Conservation (phyloP, 768 basidiomycete genomes). For the Saitozyma sp. region DNA sequence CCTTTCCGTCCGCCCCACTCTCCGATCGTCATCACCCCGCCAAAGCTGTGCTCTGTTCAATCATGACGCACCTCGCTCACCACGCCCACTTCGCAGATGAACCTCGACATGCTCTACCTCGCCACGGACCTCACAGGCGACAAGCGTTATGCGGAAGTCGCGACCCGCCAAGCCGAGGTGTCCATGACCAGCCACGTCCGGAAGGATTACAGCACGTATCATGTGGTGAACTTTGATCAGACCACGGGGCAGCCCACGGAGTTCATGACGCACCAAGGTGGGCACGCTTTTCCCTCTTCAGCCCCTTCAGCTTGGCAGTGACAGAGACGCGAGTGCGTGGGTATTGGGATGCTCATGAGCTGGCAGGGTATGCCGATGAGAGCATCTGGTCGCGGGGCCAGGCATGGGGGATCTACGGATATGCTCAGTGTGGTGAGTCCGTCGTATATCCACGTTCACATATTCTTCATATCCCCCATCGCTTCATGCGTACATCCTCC, state of each 20-base stretch:
- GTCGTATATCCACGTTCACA: too few relatives aligned
- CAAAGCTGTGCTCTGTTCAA: too few relatives aligned
- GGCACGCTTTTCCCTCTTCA: not conserved
- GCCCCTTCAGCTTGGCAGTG: too few relatives aligned
- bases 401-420: slow-evolving; percentile 47
- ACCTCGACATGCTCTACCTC: slow-evolving; percentile 42
- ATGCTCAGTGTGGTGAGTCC: slow-evolving; percentile 39
- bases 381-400: slow-evolving; percentile 42
- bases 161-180: slow-evolving; percentile 37
- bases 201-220: slow-evolving; percentile 36
- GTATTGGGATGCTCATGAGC: slow-evolving; percentile 1
- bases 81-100: slow-evolving; percentile 27
- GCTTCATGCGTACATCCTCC: not conserved
- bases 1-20: too few relatives aligned
- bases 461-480: not conserved
- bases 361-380: slow-evolving; percentile 35
- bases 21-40: too few relatives aligned
- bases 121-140: slow-evolving; percentile 37
- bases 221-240: slow-evolving; percentile 43
- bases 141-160: slow-evolving; percentile 30
- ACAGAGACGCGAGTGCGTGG: not conserved
- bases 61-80: too few relatives aligned
- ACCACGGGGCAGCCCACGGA: slow-evolving; percentile 28
- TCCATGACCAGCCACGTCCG: slow-evolving; percentile 31
- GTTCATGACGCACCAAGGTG: slow-evolving; percentile 32